phyloP scores from a whole-genome alignment of 257 asterid genomes.

The Jacaranda mimosifolia region DNA sequence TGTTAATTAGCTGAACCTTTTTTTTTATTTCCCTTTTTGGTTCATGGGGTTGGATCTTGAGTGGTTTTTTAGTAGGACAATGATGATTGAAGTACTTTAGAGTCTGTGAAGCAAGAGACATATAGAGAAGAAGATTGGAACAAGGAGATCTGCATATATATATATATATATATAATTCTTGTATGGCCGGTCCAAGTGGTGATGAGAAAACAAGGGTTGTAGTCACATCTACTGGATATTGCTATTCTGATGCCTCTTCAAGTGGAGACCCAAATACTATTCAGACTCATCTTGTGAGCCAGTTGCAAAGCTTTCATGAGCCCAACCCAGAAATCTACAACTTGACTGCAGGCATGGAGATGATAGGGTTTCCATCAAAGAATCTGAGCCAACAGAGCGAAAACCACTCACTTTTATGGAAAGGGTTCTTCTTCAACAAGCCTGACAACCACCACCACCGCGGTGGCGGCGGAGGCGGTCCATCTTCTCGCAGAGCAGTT shows the following conservation, averaged over 20 bases:
- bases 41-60: conserved; percentile 37
- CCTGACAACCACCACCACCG: no score
- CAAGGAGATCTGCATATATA: conserved; percentile 1
- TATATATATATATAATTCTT: background rate
- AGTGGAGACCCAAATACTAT: conserved; percentile 35
- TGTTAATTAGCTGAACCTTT: background rate
- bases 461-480: no score
- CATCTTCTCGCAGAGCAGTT: no score
- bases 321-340: conserved; percentile 63
- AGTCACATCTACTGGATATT: conserved; percentile 44
- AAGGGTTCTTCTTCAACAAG: no score
- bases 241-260: conserved; percentile 52
- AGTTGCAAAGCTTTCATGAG: conserved; percentile 45
- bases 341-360: conserved; percentile 60
- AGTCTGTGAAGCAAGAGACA: background rate
- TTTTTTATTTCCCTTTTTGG: background rate
- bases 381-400: conserved; percentile 30
- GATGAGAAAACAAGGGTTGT: conserved; percentile 40
- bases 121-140: background rate
- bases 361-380: conserved; percentile 72
- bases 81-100: no score
- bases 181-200: conserved; percentile 50
- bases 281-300: conserved; percentile 45
- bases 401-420: background rate
- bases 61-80: conserved; percentile 29